Conservation (phyloP, 768 basidiomycete genomes). For the Xerocomellus amylosporus region DNA sequence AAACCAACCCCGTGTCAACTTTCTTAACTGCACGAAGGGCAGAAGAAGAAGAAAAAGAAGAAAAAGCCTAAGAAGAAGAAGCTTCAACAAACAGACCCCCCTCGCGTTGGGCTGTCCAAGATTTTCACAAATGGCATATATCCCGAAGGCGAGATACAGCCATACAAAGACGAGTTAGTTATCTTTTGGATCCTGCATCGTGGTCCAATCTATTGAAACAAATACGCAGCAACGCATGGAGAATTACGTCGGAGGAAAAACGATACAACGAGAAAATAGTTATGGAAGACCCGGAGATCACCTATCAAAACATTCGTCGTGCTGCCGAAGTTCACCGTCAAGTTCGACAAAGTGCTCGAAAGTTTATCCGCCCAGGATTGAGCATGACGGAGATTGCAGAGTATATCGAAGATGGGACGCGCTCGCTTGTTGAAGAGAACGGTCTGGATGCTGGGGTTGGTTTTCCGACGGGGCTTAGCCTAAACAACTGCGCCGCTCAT, state of each 20-base stretch:
- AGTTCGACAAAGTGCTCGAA: constrained; percentile 79
- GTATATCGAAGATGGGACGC: constrained; percentile 86
- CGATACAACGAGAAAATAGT: constrained; percentile 75
- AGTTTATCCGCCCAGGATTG: constrained; percentile 89
- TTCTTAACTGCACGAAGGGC: constrained; percentile 35
- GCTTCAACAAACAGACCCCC: constrained; percentile 84
- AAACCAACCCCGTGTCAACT: not conserved
- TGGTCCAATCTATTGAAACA: not conserved
- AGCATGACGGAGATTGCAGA: constrained; percentile 92
- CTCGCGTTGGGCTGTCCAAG: constrained; percentile 83
- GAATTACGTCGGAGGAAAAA: constrained; percentile 89
- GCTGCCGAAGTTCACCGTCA: constrained; percentile 96
- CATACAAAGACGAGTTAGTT: constrained; percentile 89
- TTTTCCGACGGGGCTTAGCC: constrained; percentile 92
- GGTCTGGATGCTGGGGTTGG: constrained; percentile 85
- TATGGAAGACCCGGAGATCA: constrained; percentile 77
- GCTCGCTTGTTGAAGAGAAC: constrained; percentile 89
- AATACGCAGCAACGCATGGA: constrained; percentile 71
- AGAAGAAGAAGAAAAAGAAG: constrained; percentile 91
- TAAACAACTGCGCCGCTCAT: constrained; percentile 96
- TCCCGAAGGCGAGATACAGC: constrained; percentile 88
- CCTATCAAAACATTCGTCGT: constrained; percentile 86
- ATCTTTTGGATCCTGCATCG: not conserved
- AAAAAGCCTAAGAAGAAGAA: constrained; percentile 90
- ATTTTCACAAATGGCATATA: constrained; percentile 84